These are phyloP conservation scores for Halenospora varia DNA, from an alignment of 495 filamentous ascomycete species.

Conservation along the genomic window DNA sequence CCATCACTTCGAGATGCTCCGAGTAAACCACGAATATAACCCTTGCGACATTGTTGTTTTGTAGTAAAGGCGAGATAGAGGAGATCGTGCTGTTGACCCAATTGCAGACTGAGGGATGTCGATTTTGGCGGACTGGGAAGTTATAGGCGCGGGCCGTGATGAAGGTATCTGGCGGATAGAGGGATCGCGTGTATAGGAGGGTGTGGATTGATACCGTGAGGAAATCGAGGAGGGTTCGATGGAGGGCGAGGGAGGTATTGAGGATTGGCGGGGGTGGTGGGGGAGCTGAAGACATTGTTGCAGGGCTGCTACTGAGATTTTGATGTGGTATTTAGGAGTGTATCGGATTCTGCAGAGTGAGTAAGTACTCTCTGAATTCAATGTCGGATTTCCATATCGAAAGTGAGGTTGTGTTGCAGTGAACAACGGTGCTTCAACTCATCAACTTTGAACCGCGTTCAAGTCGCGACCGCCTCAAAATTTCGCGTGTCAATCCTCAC, in stretches of 20 bases:
- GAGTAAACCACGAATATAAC: constrained; percentile 76
- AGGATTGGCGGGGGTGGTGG: constrained; percentile 19
- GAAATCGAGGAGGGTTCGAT: constrained; percentile 66
- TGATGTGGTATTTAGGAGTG: not conserved
- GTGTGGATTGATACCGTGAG: constrained; percentile 88
- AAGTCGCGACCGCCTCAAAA: constrained; percentile 6
- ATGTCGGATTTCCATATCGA: not conserved
- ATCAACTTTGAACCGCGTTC: no score
- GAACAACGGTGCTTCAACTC: no score
- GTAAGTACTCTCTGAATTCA: not conserved
- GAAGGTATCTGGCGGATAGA: constrained; percentile 83
- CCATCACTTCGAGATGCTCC: constrained; percentile 47
- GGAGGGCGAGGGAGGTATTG: constrained; percentile 33
- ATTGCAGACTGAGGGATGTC: constrained; percentile 85
- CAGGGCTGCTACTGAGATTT: not conserved
- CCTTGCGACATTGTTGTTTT: constrained; percentile 55
- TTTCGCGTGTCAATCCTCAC: constrained; percentile 5
- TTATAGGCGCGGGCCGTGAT: constrained; percentile 81
- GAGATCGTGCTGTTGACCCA: constrained; percentile 85
- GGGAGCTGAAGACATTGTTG: constrained; percentile 9
- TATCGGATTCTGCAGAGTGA: not conserved
- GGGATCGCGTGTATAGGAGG: constrained; percentile 78
- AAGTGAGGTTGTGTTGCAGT: no score
- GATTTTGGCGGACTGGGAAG: constrained; percentile 80
- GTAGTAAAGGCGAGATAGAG: constrained; percentile 69